Evolutionary conservation across 257 asterid genomes (phyloP).

Genomic region (Cinchona pubescens): DNA sequence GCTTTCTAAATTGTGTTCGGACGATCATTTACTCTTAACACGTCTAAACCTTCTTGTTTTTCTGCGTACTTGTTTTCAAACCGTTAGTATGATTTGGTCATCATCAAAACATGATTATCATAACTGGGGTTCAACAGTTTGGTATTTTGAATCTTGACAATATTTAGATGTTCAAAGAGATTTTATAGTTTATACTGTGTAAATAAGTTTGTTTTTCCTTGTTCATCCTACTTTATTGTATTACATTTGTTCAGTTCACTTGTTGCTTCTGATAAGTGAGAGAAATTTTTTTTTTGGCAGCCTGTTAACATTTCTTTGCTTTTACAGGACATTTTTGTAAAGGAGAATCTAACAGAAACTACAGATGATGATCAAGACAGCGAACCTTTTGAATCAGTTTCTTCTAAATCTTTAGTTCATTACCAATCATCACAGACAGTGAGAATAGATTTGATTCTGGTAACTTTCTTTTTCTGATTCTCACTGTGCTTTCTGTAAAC

Average conservation of each 20-base stretch:
- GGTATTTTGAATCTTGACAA: neutral
- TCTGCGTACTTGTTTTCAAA: no score
- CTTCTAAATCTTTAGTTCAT: conserved; percentile 36
- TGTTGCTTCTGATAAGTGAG: neutral
- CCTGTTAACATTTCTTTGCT: conserved; percentile 7
- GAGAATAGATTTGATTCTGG: conserved; percentile 78
- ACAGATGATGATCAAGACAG: conserved; percentile 39
- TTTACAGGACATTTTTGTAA: conserved; percentile 54
- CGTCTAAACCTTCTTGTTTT: no score
- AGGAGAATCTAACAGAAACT: conserved; percentile 42
- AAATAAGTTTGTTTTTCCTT: neutral
- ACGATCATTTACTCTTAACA: no score
- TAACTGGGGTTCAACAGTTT: no score
- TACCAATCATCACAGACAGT: conserved; percentile 49
- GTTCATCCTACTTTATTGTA: neutral
- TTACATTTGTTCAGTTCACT: neutral
- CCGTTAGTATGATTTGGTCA: no score
- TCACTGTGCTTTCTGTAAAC: conserved; percentile 7
- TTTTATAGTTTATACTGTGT: neutral
- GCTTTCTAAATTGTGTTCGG: no score
- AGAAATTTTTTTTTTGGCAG: neutral
- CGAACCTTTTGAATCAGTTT: conserved; percentile 45
- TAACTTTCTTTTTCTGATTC: conserved; percentile 28
- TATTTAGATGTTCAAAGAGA: neutral
- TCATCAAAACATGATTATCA: no score